Conservation (phyloP, 2,329 filamentous ascomycete genomes). For the Beauveria bassiana region DNA sequence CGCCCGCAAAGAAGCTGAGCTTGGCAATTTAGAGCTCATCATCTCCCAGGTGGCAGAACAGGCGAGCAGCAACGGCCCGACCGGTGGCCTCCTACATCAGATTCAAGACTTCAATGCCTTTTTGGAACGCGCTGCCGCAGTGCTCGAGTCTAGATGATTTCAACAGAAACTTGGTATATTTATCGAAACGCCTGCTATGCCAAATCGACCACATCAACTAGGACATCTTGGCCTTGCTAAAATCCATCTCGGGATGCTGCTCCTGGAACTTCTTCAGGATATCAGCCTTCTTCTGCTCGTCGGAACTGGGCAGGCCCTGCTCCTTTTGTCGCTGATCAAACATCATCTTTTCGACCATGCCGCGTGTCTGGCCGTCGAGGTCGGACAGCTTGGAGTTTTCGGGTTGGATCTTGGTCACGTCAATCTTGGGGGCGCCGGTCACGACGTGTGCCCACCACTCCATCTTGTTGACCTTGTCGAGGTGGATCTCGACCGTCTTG, state of each 20-base stretch:
- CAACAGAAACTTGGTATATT: constrained; percentile 9
- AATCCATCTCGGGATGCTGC: constrained; percentile 67
- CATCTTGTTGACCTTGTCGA: constrained; percentile 95
- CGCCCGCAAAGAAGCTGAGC: constrained; percentile 40
- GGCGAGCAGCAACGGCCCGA: constrained; percentile 39
- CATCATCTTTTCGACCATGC: constrained; percentile 99
- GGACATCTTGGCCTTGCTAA: constrained; percentile 60
- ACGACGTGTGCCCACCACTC: constrained; percentile 98
- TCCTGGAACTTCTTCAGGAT: constrained; percentile 88
- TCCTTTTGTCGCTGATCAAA: constrained; percentile 98
- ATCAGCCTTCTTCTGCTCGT: constrained; percentile 92
- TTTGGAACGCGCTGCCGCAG: constrained; percentile 51
- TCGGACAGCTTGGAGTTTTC: constrained; percentile 89
- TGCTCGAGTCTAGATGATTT: constrained; percentile 40
- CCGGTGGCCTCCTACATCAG: constrained; percentile 47
- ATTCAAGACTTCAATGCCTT: constrained; percentile 57
- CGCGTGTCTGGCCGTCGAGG: constrained; percentile 85
- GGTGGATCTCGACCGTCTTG: constrained; percentile 67
- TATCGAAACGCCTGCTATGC: background rate
- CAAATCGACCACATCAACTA: constrained; percentile 22
- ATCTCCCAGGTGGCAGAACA: constrained; percentile 48
- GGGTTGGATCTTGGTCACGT: constrained; percentile 89
- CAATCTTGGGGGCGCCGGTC: constrained; percentile 79
- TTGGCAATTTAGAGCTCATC: constrained; percentile 50
- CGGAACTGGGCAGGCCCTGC: constrained; percentile 76